Conservation (phyloP, 1,284 basidiomycete genomes). For the Tylopilus sp. region DNA sequence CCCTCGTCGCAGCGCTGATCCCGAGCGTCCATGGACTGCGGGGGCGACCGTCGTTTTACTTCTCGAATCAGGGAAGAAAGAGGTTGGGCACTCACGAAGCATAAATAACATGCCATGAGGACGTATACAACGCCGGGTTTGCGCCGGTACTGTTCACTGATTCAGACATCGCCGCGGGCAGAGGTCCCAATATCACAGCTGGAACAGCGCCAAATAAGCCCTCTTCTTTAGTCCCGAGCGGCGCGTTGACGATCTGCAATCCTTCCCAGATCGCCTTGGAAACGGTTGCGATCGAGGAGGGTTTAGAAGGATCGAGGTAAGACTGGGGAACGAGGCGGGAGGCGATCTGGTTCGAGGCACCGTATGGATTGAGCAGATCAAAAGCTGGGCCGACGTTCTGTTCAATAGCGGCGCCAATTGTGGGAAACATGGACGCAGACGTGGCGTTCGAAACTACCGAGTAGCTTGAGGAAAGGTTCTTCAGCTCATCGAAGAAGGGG, state of each 20-base stretch:
- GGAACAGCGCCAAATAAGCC: neutral
- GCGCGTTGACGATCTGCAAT: slow-evolving; percentile 5
- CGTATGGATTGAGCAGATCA: slow-evolving; percentile 3
- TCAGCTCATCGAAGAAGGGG: slow-evolving; percentile 19
- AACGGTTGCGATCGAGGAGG: slow-evolving; percentile 9
- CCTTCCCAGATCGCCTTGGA: slow-evolving; percentile 18
- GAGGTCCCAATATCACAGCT: slow-evolving; percentile 1
- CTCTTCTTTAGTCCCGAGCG: neutral
- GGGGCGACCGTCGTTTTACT: neutral
- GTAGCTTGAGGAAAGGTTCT: slow-evolving; percentile 8
- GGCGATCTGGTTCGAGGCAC: slow-evolving; percentile 4
- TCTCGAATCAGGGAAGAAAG: neutral
- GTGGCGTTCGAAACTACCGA: slow-evolving; percentile 9
- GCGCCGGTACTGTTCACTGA: slow-evolving; percentile 16
- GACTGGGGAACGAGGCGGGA: slow-evolving; percentile 17
- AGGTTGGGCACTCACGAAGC: slow-evolving; percentile 7
- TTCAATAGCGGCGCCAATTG: neutral
- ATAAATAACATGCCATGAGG: slow-evolving; percentile 16
- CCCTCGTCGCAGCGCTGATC: neutral
- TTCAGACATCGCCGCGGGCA: slow-evolving; percentile 7
- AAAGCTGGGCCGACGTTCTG: slow-evolving; percentile 6
- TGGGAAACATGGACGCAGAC: slow-evolving; percentile 4
- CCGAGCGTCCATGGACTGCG: slow-evolving; percentile 16
- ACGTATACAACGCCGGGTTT: slow-evolving; percentile 15
- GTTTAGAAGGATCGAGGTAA: slow-evolving; percentile 3